phyloP scores from a whole-genome alignment of 2,329 filamentous ascomycete genomes.

The Emergomyces africanus region DNA sequence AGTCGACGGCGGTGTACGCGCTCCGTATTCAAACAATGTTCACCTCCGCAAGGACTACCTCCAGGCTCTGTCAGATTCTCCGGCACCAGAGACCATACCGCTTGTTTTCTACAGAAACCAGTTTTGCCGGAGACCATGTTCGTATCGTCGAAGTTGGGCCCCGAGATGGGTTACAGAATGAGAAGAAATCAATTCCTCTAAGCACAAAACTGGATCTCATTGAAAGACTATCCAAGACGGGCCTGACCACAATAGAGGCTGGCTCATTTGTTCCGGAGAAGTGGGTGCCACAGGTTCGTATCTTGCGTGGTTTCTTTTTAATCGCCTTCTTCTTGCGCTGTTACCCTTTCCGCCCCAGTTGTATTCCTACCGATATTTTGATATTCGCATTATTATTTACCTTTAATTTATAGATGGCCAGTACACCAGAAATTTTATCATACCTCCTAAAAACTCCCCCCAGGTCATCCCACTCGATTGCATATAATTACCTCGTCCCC shows the following conservation, averaged over 20 bases:
- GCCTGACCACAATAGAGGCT: slow-evolving; percentile 39
- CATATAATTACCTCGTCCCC: slow-evolving; percentile 54
- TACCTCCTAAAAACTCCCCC: slow-evolving; percentile 40
- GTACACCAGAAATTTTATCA: slow-evolving; percentile 48
- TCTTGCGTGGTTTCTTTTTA: not conserved
- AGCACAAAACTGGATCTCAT: slow-evolving; percentile 40
- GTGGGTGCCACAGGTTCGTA: slow-evolving; percentile 41
- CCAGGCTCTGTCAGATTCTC: slow-evolving; percentile 19
- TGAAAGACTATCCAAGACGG: slow-evolving; percentile 33
- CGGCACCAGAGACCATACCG: slow-evolving; percentile 13
- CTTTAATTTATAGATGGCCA: slow-evolving; percentile 44
- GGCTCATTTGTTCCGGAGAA: slow-evolving; percentile 42
- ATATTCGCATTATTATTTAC: not conserved
- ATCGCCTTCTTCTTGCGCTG: not conserved
- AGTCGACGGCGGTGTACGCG: not conserved
- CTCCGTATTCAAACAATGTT: slow-evolving; percentile 14
- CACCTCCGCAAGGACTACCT: slow-evolving; percentile 13
- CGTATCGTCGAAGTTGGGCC: slow-evolving; percentile 43
- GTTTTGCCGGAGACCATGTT: slow-evolving; percentile 35
- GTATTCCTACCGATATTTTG: not conserved
- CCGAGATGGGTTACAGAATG: slow-evolving; percentile 42
- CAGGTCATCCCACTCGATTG: slow-evolving; percentile 38
- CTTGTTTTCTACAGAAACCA: slow-evolving; percentile 27
- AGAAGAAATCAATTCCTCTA: slow-evolving; percentile 36
- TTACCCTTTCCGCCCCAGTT: not conserved